Conservation (phyloP, 1,139 yeast genomes). For the Spathaspora sp. region DNA sequence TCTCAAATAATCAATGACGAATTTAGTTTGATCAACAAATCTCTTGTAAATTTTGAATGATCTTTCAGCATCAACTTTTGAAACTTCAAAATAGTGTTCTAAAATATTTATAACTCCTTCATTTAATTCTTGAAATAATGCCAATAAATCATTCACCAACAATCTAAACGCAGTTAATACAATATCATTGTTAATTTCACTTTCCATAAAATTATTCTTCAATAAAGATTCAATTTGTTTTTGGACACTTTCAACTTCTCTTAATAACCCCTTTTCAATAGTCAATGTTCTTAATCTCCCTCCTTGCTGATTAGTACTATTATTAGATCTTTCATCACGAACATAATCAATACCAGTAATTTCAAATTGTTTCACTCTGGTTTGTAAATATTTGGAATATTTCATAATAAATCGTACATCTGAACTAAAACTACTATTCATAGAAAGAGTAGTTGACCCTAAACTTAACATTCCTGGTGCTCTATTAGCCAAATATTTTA, state of each 20-base stretch:
- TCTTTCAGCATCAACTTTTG: conserved; percentile 79
- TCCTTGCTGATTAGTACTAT: conserved; percentile 45
- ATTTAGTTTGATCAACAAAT: conserved; percentile 83
- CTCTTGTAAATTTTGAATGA: conserved; percentile 80
- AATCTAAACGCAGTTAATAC: conserved; percentile 81
- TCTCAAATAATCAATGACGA: conserved; percentile 82
- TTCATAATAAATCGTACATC: conserved; percentile 65
- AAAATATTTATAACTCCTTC: conserved; percentile 92
- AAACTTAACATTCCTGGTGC: conserved; percentile 58
- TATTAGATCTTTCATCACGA: conserved; percentile 60
- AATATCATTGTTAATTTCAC: conserved; percentile 80
- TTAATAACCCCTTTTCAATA: conserved; percentile 77
- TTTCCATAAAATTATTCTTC: conserved; percentile 70
- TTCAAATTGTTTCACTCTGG: conserved; percentile 68
- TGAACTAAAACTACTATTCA: conserved; percentile 33
- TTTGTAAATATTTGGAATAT: conserved; percentile 69
- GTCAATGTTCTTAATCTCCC: conserved; percentile 64
- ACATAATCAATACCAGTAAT: conserved; percentile 74
- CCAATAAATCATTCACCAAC: conserved; percentile 80
- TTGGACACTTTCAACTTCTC: conserved; percentile 85
- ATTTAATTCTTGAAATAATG: conserved; percentile 83
- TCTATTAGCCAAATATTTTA: conserved; percentile 61
- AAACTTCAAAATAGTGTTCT: conserved; percentile 94
- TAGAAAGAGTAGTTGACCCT: conserved; percentile 29
- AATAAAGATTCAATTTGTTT: conserved; percentile 74